Conservation (phyloP, 2,329 filamentous ascomycete species). For the Ceratocystis ficicola region DNA sequence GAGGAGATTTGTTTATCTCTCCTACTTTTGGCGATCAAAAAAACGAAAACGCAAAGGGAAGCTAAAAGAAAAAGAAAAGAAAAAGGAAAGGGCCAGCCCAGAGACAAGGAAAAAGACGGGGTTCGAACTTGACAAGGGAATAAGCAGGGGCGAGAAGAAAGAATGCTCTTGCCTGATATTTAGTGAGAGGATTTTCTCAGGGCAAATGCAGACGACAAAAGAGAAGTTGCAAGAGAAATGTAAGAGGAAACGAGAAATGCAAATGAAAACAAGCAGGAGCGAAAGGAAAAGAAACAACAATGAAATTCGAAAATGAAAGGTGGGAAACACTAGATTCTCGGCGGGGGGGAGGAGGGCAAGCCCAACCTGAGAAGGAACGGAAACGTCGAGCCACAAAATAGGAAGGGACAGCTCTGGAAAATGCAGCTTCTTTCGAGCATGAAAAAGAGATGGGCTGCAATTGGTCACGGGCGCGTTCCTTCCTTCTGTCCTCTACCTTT, state of each 20-base stretch:
- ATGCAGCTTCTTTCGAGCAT: not conserved
- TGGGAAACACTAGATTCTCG: not conserved
- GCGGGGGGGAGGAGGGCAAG: not conserved
- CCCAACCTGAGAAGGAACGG: not conserved
- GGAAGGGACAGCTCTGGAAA: not conserved
- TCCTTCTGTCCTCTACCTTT: not conserved
- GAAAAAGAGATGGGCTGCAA: not conserved
- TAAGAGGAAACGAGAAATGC: not conserved
- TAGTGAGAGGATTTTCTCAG: not conserved
- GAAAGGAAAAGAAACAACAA: not conserved
- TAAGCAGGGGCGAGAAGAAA: not conserved
- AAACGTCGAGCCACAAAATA: not conserved
- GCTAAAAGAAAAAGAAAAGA: not conserved
- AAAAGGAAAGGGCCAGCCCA: not conserved
- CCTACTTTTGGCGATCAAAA: not conserved
- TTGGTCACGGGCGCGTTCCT: not conserved
- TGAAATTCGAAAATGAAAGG: not conserved
- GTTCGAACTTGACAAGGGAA: not conserved
- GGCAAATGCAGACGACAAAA: not conserved
- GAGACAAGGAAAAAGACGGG: not conserved
- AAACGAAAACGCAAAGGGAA: not conserved
- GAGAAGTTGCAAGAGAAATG: not conserved
- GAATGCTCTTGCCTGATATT: not conserved
- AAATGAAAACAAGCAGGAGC: not conserved
- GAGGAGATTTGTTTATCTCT: not conserved